Base-by-base conservation (phyloP, 768 basidiomycete species). In the Leucogyrophana mollusca region DNA sequence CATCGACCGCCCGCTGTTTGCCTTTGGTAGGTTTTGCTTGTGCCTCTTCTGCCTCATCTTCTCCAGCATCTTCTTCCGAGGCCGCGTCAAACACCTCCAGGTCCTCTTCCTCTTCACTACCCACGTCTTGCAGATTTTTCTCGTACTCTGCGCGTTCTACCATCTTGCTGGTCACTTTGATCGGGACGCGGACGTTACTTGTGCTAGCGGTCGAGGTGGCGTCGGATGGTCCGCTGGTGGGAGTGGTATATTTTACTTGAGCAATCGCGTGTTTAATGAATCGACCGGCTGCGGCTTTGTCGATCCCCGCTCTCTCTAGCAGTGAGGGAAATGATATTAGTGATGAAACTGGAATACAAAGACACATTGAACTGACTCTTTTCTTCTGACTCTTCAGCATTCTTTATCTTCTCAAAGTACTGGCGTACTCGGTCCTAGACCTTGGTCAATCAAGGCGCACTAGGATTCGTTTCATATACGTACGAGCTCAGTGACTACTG, bases 221-320 rank as follows among this genome's bases (percentile, higher is more conserved):
- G 9, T 51, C 56, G 0, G 64, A 49, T 13, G 54, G 56, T 34
- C 66, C 68, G 39, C 73, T 66, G 5, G 61, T 60, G 8, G 71
- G 50, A 1, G 65, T 64, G 1, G 37, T 49, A 33, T 65, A 56
- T 40, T 76, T 73, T 10, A 78, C 79, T 62, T 85, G 84, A 2
- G 85, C 68, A 34, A 91, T 89, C 22, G 89, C 87, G 60, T 87
- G 77, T 64, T 85, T 87, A 63, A 94, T 93, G 66, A 94, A 94
- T 23, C 91, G 81, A 35, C 71, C 69, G 1, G 90, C 90, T 10
- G 87, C 90, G 18, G 70, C 81, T 63, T 86, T 88, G 76, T 94
- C 90, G 48, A 93, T 64, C n/a, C 64, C 66, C 16, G 62, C 24
- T 34, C 65, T 70, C 34, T 67, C 77, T 79, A 23, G 43, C 6